phyloP scores from a whole-genome alignment of 2,329 filamentous ascomycete genomes.

The Mollisiaceae sp. region DNA sequence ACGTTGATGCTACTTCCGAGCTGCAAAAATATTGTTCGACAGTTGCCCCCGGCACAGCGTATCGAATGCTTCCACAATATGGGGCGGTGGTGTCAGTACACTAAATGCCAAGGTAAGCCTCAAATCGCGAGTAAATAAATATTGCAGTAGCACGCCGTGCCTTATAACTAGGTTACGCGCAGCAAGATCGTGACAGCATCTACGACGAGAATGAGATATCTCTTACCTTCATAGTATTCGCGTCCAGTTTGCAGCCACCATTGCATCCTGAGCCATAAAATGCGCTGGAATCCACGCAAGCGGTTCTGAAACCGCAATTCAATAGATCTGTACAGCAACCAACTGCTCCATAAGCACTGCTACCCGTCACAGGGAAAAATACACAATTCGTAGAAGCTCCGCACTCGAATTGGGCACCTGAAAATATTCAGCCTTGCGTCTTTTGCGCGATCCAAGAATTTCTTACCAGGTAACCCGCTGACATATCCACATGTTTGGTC shows the following conservation, averaged over 20 bases:
- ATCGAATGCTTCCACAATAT: constrained; percentile 17
- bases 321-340: constrained; percentile 13
- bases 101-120: background rate
- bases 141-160: background rate
- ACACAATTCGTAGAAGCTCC: constrained; percentile 9
- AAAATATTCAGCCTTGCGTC: background rate
- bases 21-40: constrained; percentile 12
- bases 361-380: constrained; percentile 13
- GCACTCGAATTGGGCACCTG: constrained; percentile 13
- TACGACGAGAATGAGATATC: background rate
- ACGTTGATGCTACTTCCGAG: background rate
- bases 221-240: constrained; percentile 11
- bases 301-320: constrained; percentile 10
- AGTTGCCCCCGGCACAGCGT: constrained; percentile 2
- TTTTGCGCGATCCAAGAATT: background rate
- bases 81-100: constrained; percentile 10
- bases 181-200: background rate
- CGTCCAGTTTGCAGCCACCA: constrained; percentile 14
- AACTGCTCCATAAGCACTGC: constrained; percentile 8
- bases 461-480: constrained; percentile 7
- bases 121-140: background rate
- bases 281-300: constrained; percentile 8
- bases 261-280: constrained; percentile 6
- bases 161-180: background rate
- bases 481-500: constrained; percentile 16